Evolutionary conservation across 108 stramenopile species (phyloP), one percentile per base, ranked within the genome.

Genomic region (Ochromonas danica): DNA sequence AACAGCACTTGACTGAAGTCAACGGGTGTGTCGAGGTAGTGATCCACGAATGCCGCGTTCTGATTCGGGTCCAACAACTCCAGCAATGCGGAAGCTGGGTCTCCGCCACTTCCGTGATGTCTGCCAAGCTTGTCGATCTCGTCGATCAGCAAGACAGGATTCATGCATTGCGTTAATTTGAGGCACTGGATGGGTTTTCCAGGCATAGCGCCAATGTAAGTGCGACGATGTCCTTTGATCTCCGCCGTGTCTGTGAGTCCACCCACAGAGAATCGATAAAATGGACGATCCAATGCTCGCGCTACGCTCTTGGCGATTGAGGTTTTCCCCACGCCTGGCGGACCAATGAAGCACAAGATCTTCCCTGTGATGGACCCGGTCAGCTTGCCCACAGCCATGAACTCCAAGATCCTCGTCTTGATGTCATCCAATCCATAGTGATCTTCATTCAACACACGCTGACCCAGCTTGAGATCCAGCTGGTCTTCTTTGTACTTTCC

Each of bases 181-280:
- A 99, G 89, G 60, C 94, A 92, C 81, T 99, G 95, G 70, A 96
- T 92, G 10, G 92, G 88, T 81, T 99, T 99, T 72, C 98, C 98
- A 0, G 96, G 96, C 71, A 81, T 97, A 22, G 95, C 93, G 0
- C 98, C 98, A 1, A 99, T 91, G 79, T 99, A 99, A 1, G 98
- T 99, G 79, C 98, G 85, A 67, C 98, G 87, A 81, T 98, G 98
- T 10, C 97, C 98, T 86, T 97, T 97, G 85, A 99, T 96, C 83
- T 97, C 96, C 31, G 92, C 92, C 25, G 95, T 93, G 81, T 96
- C 94, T 33, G 86, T 83, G 51, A 97, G 82, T 0, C 97, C 97
- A n/a, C 96, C 97, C 1, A 99, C 96, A 43, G 88, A 89, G 82
- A 99, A 97, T 27, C 98, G 92, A 82, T 89, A 96, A 84, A 97